Base-by-base conservation (phyloP, 2,329 filamentous ascomycete species). In the Fusarium sp. region DNA sequence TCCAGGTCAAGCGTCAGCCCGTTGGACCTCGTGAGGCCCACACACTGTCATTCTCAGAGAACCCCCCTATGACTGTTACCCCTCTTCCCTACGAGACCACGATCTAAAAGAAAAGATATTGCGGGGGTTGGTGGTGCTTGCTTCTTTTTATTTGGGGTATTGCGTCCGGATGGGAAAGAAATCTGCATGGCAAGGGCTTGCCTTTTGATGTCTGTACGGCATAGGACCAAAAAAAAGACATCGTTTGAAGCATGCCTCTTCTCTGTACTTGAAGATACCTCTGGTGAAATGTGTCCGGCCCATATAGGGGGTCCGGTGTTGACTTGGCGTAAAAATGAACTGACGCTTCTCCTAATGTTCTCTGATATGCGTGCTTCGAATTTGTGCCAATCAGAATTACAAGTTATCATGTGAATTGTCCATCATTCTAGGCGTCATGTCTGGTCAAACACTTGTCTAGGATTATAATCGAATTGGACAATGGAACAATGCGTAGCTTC, bases 41-140 rank as follows among this genome's bases (percentile, higher is more conserved):
- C 82, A 94, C 90, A 72, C 89, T 98, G 81, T 91, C 89, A 78
- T 85, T 90, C 77, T 90, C 89, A 85, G 91, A 93, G 81, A 92
- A 93, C 86, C 87, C 89, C 81, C 93, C 94, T 72, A 93, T 97
- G 90, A 97, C 92, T 77, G 89, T 98, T 79, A 89, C 90, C 70
- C 94, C 95, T 77, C 88, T 98, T 77, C 85, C 96, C 79, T 99
- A 98, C 90, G 96, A 98, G 89, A 99, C 96, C 78, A 95, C 93
- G 81, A 98, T 99, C 84, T 99, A 96, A 89, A 80, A 71, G 54
- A 76, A 68, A 76, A 72, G 68, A 70, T 73, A 67, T 62, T 64
- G 58, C 67, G 64, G 56, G 72, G 67, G 62, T 67, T 66, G 68
- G 74, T 74, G 76, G 76, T 72, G 74, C 74, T 78, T 77, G 73